Base-by-base conservation (phyloP, 2,329 filamentous ascomycete genomes). In the Alternaria postmessia region DNA sequence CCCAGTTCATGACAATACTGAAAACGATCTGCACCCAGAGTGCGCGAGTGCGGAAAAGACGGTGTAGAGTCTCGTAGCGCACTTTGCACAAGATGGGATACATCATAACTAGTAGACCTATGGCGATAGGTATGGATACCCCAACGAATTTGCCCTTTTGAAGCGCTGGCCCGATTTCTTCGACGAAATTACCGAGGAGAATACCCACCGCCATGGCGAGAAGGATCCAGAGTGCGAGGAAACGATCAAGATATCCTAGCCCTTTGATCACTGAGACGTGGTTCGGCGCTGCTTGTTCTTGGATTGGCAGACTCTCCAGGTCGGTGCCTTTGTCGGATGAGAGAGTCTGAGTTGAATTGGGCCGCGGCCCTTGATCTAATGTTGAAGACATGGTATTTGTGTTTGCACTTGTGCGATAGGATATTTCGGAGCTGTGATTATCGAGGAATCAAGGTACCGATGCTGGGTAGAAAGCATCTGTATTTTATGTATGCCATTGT, bases 11-110 rank as follows among this genome's bases (percentile, higher is more conserved):
- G 8, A 92, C 56, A 1, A 94, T 74, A 63, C 89, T 92, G 68
- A 94, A 92, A 0, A 74, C 81, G 14, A 95, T 85, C 75, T 94
- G 91, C 47, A 87, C 86, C 91, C 90, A 94, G 2, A 94, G 79
- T 2, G 82, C 80, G 3, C 82, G 81, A 4, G 86, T 81, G 3
- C 80, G 75, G 61, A 94, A 85, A 8, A 91, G 79, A 6, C 83
- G 78, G 75, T 91, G 90, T 26, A 94, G 77, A 0, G 85, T 85
- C 74, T 94, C 91, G 74, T 88, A 94, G 28, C 86, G 87, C 4
- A 94, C 89, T 74, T 93, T 94, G 82, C 91, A 94, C 0, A 94
- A 81, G 60, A 94, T 94, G 0, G 91, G 92, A 71, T 94, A 94
- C 91, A 94, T 95, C 91, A 95, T 94, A 51, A 94, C 88, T 8